Evolutionary conservation across 169 alveolate genomes (phyloP).

Genomic region (Plasmodium gallinaceum): DNA sequence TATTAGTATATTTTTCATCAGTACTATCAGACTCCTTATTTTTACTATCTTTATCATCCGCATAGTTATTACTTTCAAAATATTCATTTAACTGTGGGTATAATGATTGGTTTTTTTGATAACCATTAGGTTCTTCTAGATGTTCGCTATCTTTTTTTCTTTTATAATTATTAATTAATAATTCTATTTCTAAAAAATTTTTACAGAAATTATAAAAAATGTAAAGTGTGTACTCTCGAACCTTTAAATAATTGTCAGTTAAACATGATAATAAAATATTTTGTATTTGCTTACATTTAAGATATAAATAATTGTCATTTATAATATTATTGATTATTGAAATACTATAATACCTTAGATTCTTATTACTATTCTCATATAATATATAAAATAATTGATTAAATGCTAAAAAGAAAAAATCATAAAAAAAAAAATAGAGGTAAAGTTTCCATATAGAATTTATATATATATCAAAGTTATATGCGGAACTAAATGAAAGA

Average conservation of each 20-base stretch:
- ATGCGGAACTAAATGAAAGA: neutral
- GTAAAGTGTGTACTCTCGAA: slow-evolving; percentile 52
- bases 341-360: slow-evolving; percentile 73
- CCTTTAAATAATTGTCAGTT: slow-evolving; percentile 66
- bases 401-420: slow-evolving; percentile 42
- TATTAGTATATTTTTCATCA: neutral
- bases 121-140: neutral
- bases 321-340: slow-evolving; percentile 63
- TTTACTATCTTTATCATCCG: neutral
- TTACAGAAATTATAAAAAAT: slow-evolving; percentile 62
- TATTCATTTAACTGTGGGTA: too few relatives aligned
- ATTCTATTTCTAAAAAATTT: slow-evolving; percentile 33
- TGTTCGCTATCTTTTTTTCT: neutral
- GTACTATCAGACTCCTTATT: neutral
- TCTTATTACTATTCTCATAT: slow-evolving; percentile 67
- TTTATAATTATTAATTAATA: slow-evolving; percentile 1
- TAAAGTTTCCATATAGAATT: slow-evolving; percentile 49
- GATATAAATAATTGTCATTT: slow-evolving; percentile 58
- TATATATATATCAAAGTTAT: slow-evolving; percentile 63
- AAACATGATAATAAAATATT: slow-evolving; percentile 56
- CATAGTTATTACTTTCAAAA: neutral
- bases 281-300: slow-evolving; percentile 67
- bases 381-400: slow-evolving; percentile 60
- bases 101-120: neutral
- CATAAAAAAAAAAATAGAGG: slow-evolving; percentile 70